Conservation (phyloP, 345 rosid genomes). For the Lepidium aucheri region DNA sequence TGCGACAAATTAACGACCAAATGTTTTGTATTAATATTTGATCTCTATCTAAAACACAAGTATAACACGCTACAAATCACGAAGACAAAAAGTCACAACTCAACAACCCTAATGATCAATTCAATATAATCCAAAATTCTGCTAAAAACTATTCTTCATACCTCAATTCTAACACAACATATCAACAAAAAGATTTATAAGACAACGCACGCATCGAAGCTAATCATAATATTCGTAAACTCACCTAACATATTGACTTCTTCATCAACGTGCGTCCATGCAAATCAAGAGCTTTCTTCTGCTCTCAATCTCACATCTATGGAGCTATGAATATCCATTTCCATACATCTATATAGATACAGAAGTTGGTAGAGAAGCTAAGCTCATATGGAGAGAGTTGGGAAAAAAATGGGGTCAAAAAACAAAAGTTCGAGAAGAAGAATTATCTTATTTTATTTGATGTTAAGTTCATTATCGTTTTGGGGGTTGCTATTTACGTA, state of each 20-base stretch:
- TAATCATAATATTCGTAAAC: not conserved
- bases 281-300: conserved; percentile 11
- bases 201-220: conserved; percentile 12
- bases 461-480: conserved; percentile 34
- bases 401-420: conserved; percentile 32
- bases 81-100: not conserved
- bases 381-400: not conserved
- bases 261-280: conserved; percentile 35
- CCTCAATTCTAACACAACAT: no score
- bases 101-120: not conserved
- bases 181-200: not conserved
- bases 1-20: not conserved
- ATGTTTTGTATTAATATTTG: not conserved
- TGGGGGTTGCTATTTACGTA: conserved; percentile 28
- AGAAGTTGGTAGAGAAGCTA: not conserved
- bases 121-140: not conserved
- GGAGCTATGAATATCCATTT: not conserved
- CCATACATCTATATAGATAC: not conserved
- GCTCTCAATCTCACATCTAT: conserved; percentile 1
- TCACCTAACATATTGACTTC: conserved; percentile 20
- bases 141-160: not conserved
- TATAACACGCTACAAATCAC: not conserved
- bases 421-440: conserved; percentile 19
- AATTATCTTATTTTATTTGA: conserved; percentile 31
- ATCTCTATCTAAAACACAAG: not conserved